Evolutionary conservation across 2,329 filamentous ascomycete species (phyloP).

Genomic region (Lachnellula hyalina): DNA sequence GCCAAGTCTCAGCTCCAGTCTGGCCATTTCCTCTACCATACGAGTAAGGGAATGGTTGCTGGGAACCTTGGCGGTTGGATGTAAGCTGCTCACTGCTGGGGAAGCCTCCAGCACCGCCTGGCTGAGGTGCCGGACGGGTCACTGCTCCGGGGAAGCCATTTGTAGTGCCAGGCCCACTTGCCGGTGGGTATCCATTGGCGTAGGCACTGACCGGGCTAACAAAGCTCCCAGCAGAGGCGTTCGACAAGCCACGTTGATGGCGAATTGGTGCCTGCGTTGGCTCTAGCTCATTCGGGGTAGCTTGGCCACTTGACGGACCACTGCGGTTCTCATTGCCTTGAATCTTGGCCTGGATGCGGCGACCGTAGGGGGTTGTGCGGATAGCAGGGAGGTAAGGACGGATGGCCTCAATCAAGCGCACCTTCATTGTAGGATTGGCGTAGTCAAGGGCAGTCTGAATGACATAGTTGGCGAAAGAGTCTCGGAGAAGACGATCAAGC

Average conservation of each 20-base stretch:
- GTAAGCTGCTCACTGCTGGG: constrained; percentile 23
- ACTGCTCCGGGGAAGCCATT: constrained; percentile 18
- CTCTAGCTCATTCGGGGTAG: constrained; percentile 27
- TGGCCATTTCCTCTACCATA: constrained; percentile 27
- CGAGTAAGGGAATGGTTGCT: constrained; percentile 24
- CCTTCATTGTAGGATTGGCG: constrained; percentile 66
- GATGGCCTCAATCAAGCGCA: constrained; percentile 74
- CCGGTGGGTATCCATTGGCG: constrained; percentile 24
- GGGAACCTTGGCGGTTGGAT: constrained; percentile 11
- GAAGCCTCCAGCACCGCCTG: constrained; percentile 12
- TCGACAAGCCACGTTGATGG: constrained; percentile 31
- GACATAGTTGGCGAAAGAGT: constrained; percentile 96
- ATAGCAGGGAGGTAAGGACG: constrained; percentile 80
- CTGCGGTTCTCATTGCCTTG: constrained; percentile 47
- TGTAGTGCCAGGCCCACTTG: constrained; percentile 13
- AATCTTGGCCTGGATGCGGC: constrained; percentile 89
- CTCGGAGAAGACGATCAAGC: constrained; percentile 82
- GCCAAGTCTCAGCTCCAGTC: constrained; percentile 24
- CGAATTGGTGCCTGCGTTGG: constrained; percentile 24
- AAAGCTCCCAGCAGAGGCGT: constrained; percentile 24
- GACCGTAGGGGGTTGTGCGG: constrained; percentile 87
- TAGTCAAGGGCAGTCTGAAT: constrained; percentile 94
- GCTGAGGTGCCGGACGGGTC: constrained; percentile 15
- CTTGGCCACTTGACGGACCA: constrained; percentile 27
- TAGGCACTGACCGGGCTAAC: constrained; percentile 21